Conservation (phyloP, 208 protist species). For the Angomonas desouzai region DNA sequence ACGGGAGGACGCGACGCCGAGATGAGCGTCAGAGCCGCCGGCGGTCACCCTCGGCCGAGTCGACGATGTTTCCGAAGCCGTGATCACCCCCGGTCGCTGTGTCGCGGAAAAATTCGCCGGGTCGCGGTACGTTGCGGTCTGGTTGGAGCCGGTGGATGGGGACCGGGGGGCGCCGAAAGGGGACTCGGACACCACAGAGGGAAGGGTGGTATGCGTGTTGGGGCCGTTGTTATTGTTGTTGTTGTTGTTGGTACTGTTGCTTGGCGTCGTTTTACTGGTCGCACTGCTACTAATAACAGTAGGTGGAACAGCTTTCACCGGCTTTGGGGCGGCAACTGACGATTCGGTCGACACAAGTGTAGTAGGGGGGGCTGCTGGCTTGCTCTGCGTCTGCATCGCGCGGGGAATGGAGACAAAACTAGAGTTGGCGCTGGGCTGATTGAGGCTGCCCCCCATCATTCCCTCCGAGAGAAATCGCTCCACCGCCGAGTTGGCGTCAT, state of each 20-base stretch:
- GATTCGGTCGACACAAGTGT: not conserved
- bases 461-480: conserved; percentile 37
- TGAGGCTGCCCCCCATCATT: not conserved
- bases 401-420: conserved; percentile 28
- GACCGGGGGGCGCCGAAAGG: not conserved
- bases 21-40: too few species aligned
- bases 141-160: not conserved
- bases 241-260: too few species aligned
- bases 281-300: too few species aligned
- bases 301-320: not conserved
- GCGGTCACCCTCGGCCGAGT: not conserved
- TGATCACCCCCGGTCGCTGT: not conserved
- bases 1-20: not conserved
- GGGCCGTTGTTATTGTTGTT: not conserved
- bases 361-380: not conserved
- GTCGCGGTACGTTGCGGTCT: not conserved
- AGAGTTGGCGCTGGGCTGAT: conserved; percentile 20
- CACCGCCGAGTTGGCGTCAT: conserved; percentile 20
- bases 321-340: conserved; percentile 8
- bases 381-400: not conserved
- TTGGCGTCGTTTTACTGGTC: too few species aligned
- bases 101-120: not conserved
- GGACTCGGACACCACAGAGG: not conserved
- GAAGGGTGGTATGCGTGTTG: not conserved
- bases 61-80: not conserved